Percentiles rank a stretch among this genome's conserved stretches.
Conservation (phyloP, 345 rosid genomes). For the Murraya paniculata region DNA sequence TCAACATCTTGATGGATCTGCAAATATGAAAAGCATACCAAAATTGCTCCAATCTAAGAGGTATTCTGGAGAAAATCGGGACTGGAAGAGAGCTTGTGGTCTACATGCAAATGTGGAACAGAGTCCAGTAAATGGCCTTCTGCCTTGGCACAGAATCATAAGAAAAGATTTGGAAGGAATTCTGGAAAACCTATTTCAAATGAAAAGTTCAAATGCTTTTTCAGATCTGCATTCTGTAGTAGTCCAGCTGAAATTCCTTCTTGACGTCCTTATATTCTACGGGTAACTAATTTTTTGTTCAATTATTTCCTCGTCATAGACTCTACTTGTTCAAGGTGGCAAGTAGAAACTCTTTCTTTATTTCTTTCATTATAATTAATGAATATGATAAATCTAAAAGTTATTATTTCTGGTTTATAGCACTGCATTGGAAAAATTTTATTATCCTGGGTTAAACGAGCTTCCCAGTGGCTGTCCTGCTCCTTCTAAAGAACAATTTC, state of each 20-base stretch:
- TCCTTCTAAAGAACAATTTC: slow-evolving; percentile 28
- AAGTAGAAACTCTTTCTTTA: not conserved
- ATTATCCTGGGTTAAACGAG: slow-evolving; percentile 44
- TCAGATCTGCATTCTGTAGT: slow-evolving; percentile 34
- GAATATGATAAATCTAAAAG: not conserved
- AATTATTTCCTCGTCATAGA: not conserved
- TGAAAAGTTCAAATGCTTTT: slow-evolving; percentile 35
- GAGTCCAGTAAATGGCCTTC: slow-evolving; percentile 37
- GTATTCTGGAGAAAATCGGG: slow-evolving; percentile 29
- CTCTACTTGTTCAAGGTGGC: not conserved
- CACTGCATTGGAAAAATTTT: slow-evolving; percentile 55
- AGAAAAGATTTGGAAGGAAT: slow-evolving; percentile 55
- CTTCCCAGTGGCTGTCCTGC: slow-evolving; percentile 25
- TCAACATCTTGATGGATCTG: slow-evolving; percentile 22
- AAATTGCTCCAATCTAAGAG: slow-evolving; percentile 22
- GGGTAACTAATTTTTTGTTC: slow-evolving; percentile 41
- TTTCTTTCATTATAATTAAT: not conserved
- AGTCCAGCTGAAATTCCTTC: slow-evolving; percentile 57
- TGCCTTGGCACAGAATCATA: slow-evolving; percentile 54
- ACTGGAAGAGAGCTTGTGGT: slow-evolving; percentile 23
- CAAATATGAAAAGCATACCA: slow-evolving; percentile 21
- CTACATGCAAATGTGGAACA: slow-evolving; percentile 21
- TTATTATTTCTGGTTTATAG: slow-evolving; percentile 33
- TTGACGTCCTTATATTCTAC: slow-evolving; percentile 62
- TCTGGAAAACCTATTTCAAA: slow-evolving; percentile 38